Evolutionary conservation across 306 rosid genomes (phyloP).

Genomic region (Nissolia schottii): DNA sequence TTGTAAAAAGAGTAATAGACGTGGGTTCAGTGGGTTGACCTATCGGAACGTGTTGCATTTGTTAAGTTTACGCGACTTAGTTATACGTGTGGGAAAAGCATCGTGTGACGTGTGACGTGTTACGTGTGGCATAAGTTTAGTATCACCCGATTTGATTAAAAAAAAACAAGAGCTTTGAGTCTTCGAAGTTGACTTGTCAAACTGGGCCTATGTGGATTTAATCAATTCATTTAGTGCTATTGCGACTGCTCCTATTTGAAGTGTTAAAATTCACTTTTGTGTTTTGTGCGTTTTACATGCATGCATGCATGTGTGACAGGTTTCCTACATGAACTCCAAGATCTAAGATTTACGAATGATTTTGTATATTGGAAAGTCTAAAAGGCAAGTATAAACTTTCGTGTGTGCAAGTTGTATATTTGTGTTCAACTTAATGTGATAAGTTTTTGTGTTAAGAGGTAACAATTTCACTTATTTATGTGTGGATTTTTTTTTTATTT

Average conservation of each 20-base stretch:
- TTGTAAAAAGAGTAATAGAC: background rate
- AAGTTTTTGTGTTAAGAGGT: too few species aligned
- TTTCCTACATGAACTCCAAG: background rate
- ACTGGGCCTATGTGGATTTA: background rate
- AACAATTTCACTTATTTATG: too few species aligned
- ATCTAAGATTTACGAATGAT: background rate
- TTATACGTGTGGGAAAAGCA: too few species aligned
- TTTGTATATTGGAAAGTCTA: background rate
- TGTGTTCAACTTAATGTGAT: too few species aligned
- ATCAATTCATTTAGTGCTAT: too few species aligned
- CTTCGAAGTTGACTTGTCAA: background rate
- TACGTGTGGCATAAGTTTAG: background rate
- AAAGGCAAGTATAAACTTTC: background rate
- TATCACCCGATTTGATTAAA: background rate
- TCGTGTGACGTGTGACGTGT: too few species aligned
- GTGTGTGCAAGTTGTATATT: background rate
- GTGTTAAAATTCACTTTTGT: too few species aligned
- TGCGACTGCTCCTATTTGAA: too few species aligned
- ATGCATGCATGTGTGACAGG: too few species aligned
- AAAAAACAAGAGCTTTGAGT: background rate
- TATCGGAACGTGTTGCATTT: background rate
- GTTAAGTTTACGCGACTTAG: background rate
- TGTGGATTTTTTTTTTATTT: too few species aligned
- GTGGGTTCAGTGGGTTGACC: constrained; percentile 1
- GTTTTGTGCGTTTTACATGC: too few species aligned